Evolutionary conservation across 2,329 filamentous ascomycete genomes (phyloP).

Genomic region (Mycogone perniciosa): DNA sequence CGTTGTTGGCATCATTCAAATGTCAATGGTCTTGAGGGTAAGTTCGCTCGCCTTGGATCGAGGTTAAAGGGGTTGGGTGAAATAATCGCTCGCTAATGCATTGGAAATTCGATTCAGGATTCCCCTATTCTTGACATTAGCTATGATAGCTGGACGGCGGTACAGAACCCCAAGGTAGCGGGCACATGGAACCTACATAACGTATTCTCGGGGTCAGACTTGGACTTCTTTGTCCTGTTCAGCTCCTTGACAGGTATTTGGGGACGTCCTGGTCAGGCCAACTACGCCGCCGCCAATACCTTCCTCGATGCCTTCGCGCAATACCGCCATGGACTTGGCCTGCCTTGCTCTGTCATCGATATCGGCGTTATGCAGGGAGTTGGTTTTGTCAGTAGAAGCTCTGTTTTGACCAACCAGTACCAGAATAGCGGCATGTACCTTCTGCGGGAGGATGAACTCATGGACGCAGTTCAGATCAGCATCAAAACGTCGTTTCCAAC

Average conservation of each 20-base stretch:
- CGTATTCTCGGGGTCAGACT: background rate
- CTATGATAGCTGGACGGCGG: conserved; percentile 24
- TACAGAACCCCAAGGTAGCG: conserved; percentile 24
- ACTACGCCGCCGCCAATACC: conserved; percentile 34
- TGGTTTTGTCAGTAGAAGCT: conserved; percentile 27
- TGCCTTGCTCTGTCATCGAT: conserved; percentile 33
- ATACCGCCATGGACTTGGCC: conserved; percentile 27
- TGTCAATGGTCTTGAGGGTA: conserved; percentile 30
- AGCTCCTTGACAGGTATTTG: conserved; percentile 22
- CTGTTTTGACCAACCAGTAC: too few relatives aligned
- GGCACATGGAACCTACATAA: conserved; percentile 32
- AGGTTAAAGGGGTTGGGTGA: background rate
- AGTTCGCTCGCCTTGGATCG: background rate
- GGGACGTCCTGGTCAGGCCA: conserved; percentile 28
- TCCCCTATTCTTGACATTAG: conserved; percentile 25
- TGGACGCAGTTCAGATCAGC: too few relatives aligned
- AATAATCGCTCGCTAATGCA: too few relatives aligned
- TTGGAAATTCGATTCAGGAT: background rate
- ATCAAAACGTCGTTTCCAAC: too few relatives aligned
- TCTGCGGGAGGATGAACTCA: background rate
- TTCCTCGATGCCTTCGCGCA: conserved; percentile 35
- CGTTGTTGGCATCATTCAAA: conserved; percentile 35
- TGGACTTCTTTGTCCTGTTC: conserved; percentile 31
- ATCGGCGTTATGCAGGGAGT: conserved; percentile 31
- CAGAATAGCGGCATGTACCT: conserved; percentile 2